Evolutionary conservation across 2,329 filamentous ascomycete species (phyloP).

Genomic region (Diaporthe aspalathi): DNA sequence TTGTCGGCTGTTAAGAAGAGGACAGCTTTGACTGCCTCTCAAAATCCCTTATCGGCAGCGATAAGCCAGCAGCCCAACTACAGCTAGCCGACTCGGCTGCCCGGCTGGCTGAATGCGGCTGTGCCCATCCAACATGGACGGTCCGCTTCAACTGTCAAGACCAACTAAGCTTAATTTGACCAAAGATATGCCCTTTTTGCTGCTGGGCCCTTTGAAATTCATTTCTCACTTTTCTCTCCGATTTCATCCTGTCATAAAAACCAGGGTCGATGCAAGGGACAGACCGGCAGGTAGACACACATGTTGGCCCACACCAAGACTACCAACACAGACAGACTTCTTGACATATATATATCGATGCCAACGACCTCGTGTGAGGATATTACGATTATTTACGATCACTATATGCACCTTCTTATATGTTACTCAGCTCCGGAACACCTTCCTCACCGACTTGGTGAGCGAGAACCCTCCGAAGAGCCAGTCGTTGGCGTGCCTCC

Average conservation of each 20-base stretch:
- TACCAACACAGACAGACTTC: background rate
- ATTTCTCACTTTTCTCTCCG: background rate
- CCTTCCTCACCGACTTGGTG: conserved; percentile 22
- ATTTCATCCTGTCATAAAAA: background rate
- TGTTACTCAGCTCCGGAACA: conserved; percentile 18
- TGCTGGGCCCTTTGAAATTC: background rate
- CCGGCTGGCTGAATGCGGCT: background rate
- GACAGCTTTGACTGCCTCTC: conserved; percentile 27
- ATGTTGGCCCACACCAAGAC: too few species aligned
- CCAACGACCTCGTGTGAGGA: background rate
- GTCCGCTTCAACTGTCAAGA: background rate
- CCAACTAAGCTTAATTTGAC: background rate
- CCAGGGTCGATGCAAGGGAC: background rate
- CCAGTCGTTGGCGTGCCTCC: conserved; percentile 37
- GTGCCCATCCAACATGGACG: background rate
- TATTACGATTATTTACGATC: conserved; percentile 29
- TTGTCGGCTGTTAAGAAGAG: conserved; percentile 18
- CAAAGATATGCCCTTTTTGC: background rate
- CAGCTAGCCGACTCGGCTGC: background rate
- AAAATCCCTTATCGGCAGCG: conserved; percentile 31
- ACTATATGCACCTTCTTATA: background rate
- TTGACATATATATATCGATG: background rate
- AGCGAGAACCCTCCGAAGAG: conserved; percentile 37
- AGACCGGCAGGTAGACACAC: too few species aligned
- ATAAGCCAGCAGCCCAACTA: conserved; percentile 21